These are phyloP conservation scores for Ophiorrhiza pumila DNA, from an alignment of 257 asterid genomes.

Conservation along the genomic window DNA sequence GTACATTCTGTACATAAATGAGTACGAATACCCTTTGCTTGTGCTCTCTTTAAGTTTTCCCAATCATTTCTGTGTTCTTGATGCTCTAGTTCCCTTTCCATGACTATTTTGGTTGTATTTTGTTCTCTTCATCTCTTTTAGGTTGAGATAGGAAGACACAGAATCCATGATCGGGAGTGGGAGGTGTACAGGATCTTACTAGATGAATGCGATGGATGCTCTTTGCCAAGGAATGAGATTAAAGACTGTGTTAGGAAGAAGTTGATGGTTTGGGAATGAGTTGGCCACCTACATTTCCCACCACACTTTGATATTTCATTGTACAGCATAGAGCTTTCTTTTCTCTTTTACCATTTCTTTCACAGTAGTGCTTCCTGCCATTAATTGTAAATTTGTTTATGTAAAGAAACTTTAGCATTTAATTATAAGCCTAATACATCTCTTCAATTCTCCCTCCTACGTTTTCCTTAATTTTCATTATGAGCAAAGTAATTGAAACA, in stretches of 20 bases:
- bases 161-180: constrained; percentile 58
- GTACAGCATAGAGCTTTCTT: constrained; percentile 27
- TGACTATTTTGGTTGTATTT: neutral
- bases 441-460: neutral
- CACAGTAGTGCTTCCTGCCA: constrained; percentile 3
- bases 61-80: neutral
- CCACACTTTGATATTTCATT: no score
- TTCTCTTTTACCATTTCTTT: neutral
- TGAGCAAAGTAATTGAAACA: no score
- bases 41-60: neutral
- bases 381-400: constrained; percentile 19
- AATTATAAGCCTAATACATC: neutral
- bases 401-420: neutral
- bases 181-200: constrained; percentile 69
- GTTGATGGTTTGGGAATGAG: constrained; percentile 67
- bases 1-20: no score
- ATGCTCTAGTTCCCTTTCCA: neutral
- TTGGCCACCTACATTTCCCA: constrained; percentile 1
- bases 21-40: neutral
- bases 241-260: constrained; percentile 52
- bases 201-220: constrained; percentile 41
- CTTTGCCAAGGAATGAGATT: constrained; percentile 45
- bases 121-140: neutral
- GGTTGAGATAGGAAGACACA: constrained; percentile 71
- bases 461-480: neutral